Evolutionary conservation across 2,329 filamentous ascomycete species (phyloP).

Genomic region (Venturia nashicola): DNA sequence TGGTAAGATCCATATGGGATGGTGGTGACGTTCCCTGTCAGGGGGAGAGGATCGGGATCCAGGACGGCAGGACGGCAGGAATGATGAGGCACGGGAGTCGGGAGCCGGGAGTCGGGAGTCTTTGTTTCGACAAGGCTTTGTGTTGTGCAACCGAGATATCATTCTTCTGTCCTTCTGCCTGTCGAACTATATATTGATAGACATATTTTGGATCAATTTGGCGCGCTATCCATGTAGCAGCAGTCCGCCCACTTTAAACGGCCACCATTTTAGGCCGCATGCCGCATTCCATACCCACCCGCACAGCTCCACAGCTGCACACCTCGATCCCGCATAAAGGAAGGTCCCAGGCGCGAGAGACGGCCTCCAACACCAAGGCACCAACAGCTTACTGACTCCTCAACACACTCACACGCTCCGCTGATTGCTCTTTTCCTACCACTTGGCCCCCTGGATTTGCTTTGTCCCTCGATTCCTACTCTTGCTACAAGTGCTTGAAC

Average conservation of each 20-base stretch:
- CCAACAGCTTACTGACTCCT: neutral
- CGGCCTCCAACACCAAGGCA: neutral
- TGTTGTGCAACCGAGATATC: neutral
- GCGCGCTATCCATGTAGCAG: neutral
- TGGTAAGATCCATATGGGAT: too few relatives aligned
- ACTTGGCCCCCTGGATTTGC: neutral
- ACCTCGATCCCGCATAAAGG: neutral
- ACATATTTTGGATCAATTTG: neutral
- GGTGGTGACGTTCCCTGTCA: neutral
- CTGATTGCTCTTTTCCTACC: neutral
- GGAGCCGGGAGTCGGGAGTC: too few relatives aligned
- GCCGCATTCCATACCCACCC: too few relatives aligned
- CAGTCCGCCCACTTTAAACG: neutral
- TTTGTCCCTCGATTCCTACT: too few relatives aligned
- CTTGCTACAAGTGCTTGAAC: too few relatives aligned
- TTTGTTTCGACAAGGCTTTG: neutral
- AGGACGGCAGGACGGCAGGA: neutral
- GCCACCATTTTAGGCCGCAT: neutral
- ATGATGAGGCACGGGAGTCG: neutral
- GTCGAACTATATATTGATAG: neutral
- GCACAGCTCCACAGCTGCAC: neutral
- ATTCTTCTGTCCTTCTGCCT: too few relatives aligned
- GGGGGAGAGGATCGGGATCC: neutral
- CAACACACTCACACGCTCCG: neutral
- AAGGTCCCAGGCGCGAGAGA: neutral